Conservation (phyloP, 1,284 basidiomycete species). For the Calocybe gambosa region DNA sequence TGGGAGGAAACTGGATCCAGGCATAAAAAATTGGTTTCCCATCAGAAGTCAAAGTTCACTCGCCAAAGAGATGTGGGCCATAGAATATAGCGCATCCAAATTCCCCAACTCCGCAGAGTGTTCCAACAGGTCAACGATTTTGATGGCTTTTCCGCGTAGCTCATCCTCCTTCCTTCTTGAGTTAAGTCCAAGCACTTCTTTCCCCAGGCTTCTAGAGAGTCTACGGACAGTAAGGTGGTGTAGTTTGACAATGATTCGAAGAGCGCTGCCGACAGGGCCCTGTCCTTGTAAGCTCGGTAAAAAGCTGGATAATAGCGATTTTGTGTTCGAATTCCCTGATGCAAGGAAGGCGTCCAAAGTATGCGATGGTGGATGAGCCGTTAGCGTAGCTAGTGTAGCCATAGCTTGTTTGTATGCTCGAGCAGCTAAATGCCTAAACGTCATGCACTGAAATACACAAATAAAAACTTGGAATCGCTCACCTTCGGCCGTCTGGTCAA, state of each 20-base stretch:
- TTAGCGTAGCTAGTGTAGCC: slow-evolving; percentile 54
- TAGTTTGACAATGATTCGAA: slow-evolving; percentile 60
- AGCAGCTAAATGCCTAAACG: slow-evolving; percentile 36
- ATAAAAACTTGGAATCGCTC: slow-evolving; percentile 1
- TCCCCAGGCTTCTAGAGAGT: slow-evolving; percentile 33
- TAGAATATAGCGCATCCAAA: slow-evolving; percentile 64
- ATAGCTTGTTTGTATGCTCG: slow-evolving; percentile 70
- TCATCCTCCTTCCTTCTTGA: slow-evolving; percentile 57
- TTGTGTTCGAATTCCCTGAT: slow-evolving; percentile 34
- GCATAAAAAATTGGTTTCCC: neutral
- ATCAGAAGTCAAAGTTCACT: slow-evolving; percentile 21
- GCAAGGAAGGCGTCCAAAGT: slow-evolving; percentile 45
- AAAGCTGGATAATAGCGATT: slow-evolving; percentile 55
- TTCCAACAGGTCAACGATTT: slow-evolving; percentile 69
- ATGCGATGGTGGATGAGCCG: slow-evolving; percentile 47
- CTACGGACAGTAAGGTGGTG: slow-evolving; percentile 46
- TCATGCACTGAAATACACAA: neutral
- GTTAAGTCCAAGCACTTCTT: slow-evolving; percentile 34
- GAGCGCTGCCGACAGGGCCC: slow-evolving; percentile 59
- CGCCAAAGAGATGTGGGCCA: slow-evolving; percentile 71
- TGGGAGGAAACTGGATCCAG: slow-evolving; percentile 61
- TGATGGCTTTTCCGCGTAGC: slow-evolving; percentile 58
- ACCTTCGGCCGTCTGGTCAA: slow-evolving; percentile 48
- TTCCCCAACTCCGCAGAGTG: slow-evolving; percentile 78
- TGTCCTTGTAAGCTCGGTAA: slow-evolving; percentile 65